phyloP scores from a whole-genome alignment of 371 early-diverging fungal species.

The Mortierella sp. region DNA sequence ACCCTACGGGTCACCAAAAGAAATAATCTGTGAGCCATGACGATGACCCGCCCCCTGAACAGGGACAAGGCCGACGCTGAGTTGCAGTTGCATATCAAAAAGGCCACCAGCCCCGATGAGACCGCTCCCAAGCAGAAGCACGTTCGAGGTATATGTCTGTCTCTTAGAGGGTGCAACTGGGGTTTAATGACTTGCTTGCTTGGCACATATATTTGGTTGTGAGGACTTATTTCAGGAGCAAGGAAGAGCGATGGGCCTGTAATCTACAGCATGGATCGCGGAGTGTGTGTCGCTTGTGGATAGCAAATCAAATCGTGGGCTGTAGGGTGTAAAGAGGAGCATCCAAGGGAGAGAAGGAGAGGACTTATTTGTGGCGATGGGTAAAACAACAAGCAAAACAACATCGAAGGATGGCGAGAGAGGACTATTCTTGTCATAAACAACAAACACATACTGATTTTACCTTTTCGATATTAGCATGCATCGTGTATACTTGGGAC shows the following conservation, averaged over 20 bases:
- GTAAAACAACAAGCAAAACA: background rate
- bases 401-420: background rate
- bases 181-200: background rate
- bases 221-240: background rate
- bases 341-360: no score
- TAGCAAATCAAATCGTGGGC: background rate
- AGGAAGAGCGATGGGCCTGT: background rate
- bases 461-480: constrained; percentile 60
- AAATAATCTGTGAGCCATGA: constrained; percentile 13
- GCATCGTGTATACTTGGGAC: constrained; percentile 97
- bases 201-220: background rate
- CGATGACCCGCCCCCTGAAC: constrained; percentile 61
- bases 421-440: background rate
- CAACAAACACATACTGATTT: background rate
- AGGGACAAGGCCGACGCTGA: constrained; percentile 89
- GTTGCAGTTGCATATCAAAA: constrained; percentile 89
- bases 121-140: constrained; percentile 98
- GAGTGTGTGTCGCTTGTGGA: background rate
- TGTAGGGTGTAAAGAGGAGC: background rate
- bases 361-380: no score
- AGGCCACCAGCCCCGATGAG: constrained; percentile 93
- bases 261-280: background rate
- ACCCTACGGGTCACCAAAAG: background rate
- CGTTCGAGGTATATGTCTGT: constrained; percentile 81
- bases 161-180: background rate